Percentiles rank a stretch among this genome's conserved stretches.
Evolutionary conservation across 2,329 filamentous ascomycete species (phyloP).

Genomic region (Cladophialophora exuberans): DNA sequence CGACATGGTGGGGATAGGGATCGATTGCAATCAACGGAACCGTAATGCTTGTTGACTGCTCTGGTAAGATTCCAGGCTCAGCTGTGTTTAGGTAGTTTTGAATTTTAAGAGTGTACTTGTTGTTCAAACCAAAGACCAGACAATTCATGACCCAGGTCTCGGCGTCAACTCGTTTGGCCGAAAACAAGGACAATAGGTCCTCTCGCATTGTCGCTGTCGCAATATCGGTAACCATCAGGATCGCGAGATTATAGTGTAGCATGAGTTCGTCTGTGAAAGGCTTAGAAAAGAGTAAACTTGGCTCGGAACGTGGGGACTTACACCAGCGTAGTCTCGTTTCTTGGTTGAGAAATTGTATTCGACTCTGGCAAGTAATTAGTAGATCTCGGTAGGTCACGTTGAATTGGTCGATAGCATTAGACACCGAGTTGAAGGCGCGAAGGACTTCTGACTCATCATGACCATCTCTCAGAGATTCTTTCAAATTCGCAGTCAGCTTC

Average conservation of each 20-base stretch:
- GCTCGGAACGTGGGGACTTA: slow-evolving; percentile 4
- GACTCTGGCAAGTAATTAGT: slow-evolving; percentile 35
- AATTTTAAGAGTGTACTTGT: slow-evolving; percentile 31
- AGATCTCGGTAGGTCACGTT: slow-evolving; percentile 37
- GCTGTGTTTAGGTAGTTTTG: neutral
- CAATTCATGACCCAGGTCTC: slow-evolving; percentile 37
- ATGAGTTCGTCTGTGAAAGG: slow-evolving; percentile 31
- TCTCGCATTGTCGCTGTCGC: slow-evolving; percentile 34
- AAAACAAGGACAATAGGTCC: slow-evolving; percentile 34
- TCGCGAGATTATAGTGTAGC: slow-evolving; percentile 38
- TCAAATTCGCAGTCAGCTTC: slow-evolving; percentile 38
- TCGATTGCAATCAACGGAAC: slow-evolving; percentile 38
- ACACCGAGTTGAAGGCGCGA: slow-evolving; percentile 34
- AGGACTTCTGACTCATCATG: slow-evolving; percentile 37
- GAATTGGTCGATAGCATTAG: slow-evolving; percentile 37
- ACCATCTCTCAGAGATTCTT: slow-evolving; percentile 39
- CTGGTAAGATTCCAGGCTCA: neutral
- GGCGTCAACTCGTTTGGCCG: slow-evolving; percentile 31
- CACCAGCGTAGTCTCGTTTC: slow-evolving; percentile 40
- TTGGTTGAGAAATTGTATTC: slow-evolving; percentile 38
- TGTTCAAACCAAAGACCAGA: slow-evolving; percentile 37
- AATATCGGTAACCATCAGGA: slow-evolving; percentile 36
- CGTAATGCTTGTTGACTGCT: slow-evolving; percentile 10
- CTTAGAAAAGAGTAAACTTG: neutral
- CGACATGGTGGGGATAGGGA: slow-evolving; percentile 39